Evolutionary conservation across 257 asterid species (phyloP), one percentile per base, ranked within the genome.

Genomic region (Hygrophila difformis): DNA sequence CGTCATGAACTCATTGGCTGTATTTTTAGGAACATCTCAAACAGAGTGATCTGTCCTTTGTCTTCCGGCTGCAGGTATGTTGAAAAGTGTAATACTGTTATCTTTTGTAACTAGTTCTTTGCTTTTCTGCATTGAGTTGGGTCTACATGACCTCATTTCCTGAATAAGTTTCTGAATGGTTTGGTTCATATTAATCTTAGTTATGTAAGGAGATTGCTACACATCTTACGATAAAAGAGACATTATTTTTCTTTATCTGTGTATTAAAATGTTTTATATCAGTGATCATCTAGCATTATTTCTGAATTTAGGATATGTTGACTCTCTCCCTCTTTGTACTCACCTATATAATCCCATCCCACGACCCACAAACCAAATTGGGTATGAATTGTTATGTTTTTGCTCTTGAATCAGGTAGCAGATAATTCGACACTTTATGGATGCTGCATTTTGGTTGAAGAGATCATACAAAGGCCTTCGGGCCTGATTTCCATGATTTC

Each of bases 381-480:
- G 12, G 37, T 33, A 5, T 9, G 12, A 9, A 2, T 33, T 33
- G 8, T 33, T 5, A 33, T 2, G 6, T 26, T 26, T 26, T 0
- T 26, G 8, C 8, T 26, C 1, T 26, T 26, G 4, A 35, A 51
- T 62, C 74, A 91, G 99, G 99, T 80, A 41, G 97, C 97, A 47
- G 99, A 91, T 71, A 72, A 86, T 65, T 80, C 99, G 20, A 87
- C 94, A 29, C 84, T 91, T 52, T 91, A 91, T 55, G 99, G 99
- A 57, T 91, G 97, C 79, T 91, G 99, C 54, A 84, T 91, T 61
- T 74, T 91, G 69, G 97, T 81, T 52, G 99, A 91, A 52, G 99
- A 91, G 75, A 60, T 83, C 67, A 65, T 91, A 39, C 99, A 86
- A 56, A 78, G 80, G 75, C 94, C 89, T 10, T 86, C 97, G 9